Evolutionary conservation across 208 protist species (phyloP).

Genomic region (Leishmania turanica): DNA sequence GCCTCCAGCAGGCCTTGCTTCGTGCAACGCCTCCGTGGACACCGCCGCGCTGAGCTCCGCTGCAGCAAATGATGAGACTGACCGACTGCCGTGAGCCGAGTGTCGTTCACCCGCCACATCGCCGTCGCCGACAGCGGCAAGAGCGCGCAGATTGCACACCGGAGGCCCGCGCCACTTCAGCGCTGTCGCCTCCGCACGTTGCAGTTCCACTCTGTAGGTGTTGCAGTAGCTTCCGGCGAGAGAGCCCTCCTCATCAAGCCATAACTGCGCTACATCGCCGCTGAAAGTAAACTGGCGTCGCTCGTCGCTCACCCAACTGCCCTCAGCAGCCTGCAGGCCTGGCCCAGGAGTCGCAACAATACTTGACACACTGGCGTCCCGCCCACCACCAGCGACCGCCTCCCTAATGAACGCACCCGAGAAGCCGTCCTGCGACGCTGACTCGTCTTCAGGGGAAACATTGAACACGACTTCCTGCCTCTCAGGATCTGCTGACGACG

Average conservation of each 20-base stretch:
- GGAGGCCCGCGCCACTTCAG: conserved; percentile 22
- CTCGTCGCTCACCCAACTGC: background rate
- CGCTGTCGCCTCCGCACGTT: background rate
- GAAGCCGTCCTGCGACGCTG: background rate
- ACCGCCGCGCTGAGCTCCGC: background rate
- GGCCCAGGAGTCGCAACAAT: background rate
- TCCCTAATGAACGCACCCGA: background rate
- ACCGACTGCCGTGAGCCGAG: background rate
- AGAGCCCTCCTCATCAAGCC: conserved; percentile 18
- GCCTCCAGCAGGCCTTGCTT: background rate
- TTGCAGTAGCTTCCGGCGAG: conserved; percentile 10
- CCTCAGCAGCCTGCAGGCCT: background rate
- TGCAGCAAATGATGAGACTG: background rate
- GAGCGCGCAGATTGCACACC: background rate
- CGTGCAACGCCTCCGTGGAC: background rate
- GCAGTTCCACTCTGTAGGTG: conserved; percentile 1
- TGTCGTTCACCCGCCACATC: background rate
- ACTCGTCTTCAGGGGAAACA: background rate
- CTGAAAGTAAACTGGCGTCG: conserved; percentile 8
- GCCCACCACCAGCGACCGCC: background rate
- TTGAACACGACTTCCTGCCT: background rate
- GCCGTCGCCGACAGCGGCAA: background rate
- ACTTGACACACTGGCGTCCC: background rate
- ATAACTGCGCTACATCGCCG: conserved; percentile 25
- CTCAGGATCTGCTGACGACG: background rate